Conservation (phyloP, 2,329 filamentous ascomycete species). For the Fusarium decemcellulare region DNA sequence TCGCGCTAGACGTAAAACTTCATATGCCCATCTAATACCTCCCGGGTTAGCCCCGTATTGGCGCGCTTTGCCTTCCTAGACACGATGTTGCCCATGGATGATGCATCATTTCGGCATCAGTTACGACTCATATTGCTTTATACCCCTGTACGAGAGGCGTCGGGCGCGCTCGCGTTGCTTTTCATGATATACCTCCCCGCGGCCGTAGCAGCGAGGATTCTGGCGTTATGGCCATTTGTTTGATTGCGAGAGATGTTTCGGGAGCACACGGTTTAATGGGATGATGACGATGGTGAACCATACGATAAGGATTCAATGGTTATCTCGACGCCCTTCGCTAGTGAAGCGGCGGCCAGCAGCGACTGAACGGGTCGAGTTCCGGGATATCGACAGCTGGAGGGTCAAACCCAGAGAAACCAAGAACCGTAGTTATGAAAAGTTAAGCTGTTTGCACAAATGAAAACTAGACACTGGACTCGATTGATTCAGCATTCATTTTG, state of each 20-base stretch:
- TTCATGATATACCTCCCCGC: slow-evolving; percentile 44
- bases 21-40: neutral
- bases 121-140: slow-evolving; percentile 48
- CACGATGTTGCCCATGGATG: slow-evolving; percentile 22
- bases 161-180: slow-evolving; percentile 37
- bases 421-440: slow-evolving; percentile 43
- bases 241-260: slow-evolving; percentile 24
- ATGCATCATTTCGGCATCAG: slow-evolving; percentile 33
- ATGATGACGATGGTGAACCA: slow-evolving; percentile 22
- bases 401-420: slow-evolving; percentile 16
- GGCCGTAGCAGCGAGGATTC: slow-evolving; percentile 36
- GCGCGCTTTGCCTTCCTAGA: slow-evolving; percentile 4
- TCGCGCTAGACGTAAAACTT: neutral
- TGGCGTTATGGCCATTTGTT: slow-evolving; percentile 44
- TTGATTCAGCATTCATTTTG: neutral
- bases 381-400: slow-evolving; percentile 11
- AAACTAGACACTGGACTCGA: slow-evolving; percentile 39
- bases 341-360: too few species aligned
- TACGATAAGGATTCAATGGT: slow-evolving; percentile 18
- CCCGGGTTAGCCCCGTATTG: neutral
- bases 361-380: neutral
- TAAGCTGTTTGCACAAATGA: slow-evolving; percentile 41
- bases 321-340: neutral
- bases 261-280: slow-evolving; percentile 37
- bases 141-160: slow-evolving; percentile 47